Conservation (phyloP, 1,284 basidiomycete species). For the Fomes fomentarius region DNA sequence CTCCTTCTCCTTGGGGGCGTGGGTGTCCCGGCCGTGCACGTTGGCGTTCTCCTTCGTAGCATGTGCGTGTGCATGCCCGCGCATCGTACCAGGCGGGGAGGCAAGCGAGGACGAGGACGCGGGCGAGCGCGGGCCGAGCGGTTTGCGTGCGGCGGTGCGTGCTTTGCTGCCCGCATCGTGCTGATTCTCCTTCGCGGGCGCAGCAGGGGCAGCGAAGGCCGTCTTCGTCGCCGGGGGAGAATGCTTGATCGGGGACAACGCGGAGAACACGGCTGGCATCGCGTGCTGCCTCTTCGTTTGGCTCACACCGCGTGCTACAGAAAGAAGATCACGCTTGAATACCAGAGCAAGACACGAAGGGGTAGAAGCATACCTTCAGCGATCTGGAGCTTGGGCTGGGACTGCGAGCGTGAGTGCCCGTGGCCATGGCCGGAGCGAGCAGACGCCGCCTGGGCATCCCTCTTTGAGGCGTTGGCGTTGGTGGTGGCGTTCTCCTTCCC, state of each 20-base stretch:
- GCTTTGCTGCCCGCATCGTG: constrained; percentile 14
- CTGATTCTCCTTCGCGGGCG: constrained; percentile 37
- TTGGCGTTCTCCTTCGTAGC: constrained; percentile 27
- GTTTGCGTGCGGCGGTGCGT: constrained; percentile 26
- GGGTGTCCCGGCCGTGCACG: background rate
- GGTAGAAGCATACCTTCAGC: too few relatives aligned
- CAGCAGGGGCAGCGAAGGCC: background rate
- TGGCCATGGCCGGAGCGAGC: constrained; percentile 28
- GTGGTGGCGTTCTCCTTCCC: constrained; percentile 16
- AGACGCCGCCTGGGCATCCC: constrained; percentile 7
- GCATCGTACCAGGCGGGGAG: constrained; percentile 3
- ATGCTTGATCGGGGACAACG: constrained; percentile 35
- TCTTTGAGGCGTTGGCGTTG: background rate
- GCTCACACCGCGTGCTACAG: constrained; percentile 17
- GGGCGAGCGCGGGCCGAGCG: constrained; percentile 32
- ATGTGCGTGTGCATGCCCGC: too few relatives aligned
- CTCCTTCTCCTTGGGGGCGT: too few relatives aligned
- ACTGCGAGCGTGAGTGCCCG: constrained; percentile 32
- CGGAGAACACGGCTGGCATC: constrained; percentile 24
- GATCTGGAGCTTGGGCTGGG: constrained; percentile 34
- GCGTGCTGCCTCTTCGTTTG: constrained; percentile 24
- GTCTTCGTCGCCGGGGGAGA: constrained; percentile 15
- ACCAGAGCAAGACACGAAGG: too few relatives aligned
- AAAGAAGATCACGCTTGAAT: background rate
- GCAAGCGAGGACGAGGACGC: constrained; percentile 27